Evolutionary conservation across 352 stramenopile species (phyloP), one percentile per base, ranked within the genome.

Genomic region (Aphanomyces invadans): DNA sequence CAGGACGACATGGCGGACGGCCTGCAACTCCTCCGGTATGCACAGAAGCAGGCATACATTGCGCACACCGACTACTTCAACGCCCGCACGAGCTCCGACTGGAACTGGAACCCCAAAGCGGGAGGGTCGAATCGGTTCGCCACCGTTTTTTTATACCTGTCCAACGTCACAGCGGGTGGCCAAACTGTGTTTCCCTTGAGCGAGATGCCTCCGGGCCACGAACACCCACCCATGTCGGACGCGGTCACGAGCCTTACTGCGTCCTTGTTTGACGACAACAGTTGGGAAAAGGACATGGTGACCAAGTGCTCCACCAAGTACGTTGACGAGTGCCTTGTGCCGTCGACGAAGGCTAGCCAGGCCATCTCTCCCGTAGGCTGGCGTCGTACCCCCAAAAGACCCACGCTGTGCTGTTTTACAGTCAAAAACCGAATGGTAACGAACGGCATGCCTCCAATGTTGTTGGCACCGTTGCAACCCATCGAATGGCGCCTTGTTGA

Each of bases 341-440:
- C n/a, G n/a, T n/a, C n/a, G n/a, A n/a, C n/a, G n/a, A n/a, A n/a
- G n/a, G n/a, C n/a, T n/a, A n/a, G n/a, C n/a, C n/a, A n/a, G n/a
- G n/a, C n/a, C n/a, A n/a, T n/a, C n/a, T n/a, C n/a, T n/a, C n/a
- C n/a, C n/a, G n/a, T 54, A 88, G 89, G 68, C 72, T 93, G 39
- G 82, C 82, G 15, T 78, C 78, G 59, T 91, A 91, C 70, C 84
- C 84, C 11, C 78, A 73, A 59, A 94, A 94, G 66, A 92, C 89
- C 28, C 87, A 96, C 57, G 95, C 96, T 2, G 79, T 99, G n/a
- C 74, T 99, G 5, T 99, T 99, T 79, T 99, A 99, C 83, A 97
- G 80, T 62, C 95, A 99, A 68, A 86, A 96, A 59, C 90, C 95
- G 1, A 97, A 98, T 78, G 97, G 90, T 33, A n/a, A 33, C 9